Percentiles rank a stretch among this genome's conserved stretches.
phyloP scores from a whole-genome alignment of 495 filamentous ascomycete species.

The Talaromyces nanjingensis region DNA sequence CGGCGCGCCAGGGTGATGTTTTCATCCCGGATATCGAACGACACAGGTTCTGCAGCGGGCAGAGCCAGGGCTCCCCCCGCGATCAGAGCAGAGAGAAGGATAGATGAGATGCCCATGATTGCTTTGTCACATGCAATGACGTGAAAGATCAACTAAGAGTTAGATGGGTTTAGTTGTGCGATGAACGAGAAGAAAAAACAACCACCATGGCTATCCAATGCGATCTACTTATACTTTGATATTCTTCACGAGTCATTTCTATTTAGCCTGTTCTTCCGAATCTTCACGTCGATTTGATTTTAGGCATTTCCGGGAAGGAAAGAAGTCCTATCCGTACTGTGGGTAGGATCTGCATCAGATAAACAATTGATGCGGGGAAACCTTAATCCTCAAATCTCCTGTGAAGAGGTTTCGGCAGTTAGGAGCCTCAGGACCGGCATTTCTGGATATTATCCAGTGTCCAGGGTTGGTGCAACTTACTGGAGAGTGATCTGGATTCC shows the following conservation, averaged over 20 bases:
- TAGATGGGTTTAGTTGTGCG: background rate
- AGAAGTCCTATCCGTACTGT: background rate
- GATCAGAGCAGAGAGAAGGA: background rate
- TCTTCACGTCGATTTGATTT: background rate
- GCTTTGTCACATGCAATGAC: background rate
- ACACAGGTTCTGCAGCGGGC: background rate
- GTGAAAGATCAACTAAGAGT: no score
- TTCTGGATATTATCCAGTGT: background rate
- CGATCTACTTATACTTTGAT: background rate
- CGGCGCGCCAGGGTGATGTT: background rate
- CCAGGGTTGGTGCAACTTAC: background rate
- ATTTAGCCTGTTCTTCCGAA: background rate
- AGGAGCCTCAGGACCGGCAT: background rate
- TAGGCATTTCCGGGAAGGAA: background rate
- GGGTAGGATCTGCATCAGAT: background rate
- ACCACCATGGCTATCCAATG: background rate
- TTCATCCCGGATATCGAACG: background rate
- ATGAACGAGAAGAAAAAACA: background rate
- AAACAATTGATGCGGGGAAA: background rate
- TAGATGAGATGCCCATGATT: background rate
- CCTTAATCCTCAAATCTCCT: background rate
- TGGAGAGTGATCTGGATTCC: background rate
- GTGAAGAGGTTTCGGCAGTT: background rate
- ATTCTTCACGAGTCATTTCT: background rate
- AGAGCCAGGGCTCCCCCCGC: background rate